Base-by-base conservation (phyloP, 805 yeast genomes). In the Starmerella bacillaris region DNA sequence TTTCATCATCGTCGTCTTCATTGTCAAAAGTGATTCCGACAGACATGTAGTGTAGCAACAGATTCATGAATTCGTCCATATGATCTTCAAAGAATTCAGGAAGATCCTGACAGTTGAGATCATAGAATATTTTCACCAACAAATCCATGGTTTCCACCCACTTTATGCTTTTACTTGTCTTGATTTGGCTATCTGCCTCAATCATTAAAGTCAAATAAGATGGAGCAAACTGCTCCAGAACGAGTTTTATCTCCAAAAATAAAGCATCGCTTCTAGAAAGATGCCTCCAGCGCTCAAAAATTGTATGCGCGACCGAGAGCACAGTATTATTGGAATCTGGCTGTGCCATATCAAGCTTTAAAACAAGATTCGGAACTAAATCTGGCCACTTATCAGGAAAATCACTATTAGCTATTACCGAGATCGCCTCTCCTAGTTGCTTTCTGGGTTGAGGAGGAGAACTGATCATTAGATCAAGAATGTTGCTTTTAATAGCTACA, bases 51-150 rank as follows among this genome's bases (percentile, higher is more conserved):
- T 78, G 78, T 53, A 82, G 92, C 46, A 84, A 63, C 20, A 84
- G 68, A 4, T 64, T 63, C 89, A 92, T 79, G 36, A 92, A 83
- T 14, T 58, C 60, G 27, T 65, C 60, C 55, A 89, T 59, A 53
- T 89, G 69, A 57, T 89, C 96, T 58, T 92, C 99, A 53, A 89
- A 89, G 52, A 86, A 89, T 57, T 84, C 98, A 1, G 99, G 98
- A 36, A 89, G 76, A 57, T 89, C 99, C 59, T 92, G 98, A 57
- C 95, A 86, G 55, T 89, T 89, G 50, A 89, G 70, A 54, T 89
- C 99, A 53, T 73, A 82, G 57, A 79, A 92, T 24, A 92, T 70
- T 53, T 89, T 86, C 24, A 77, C 57, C 36, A 84, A 63, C 17
- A 83, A 57, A 34, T 76, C 59, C 46, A 84, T 56, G 24, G 42